These are phyloP conservation scores for Scleroderma bovista DNA, from an alignment of 768 basidiomycete genomes.

Conservation along the genomic window DNA sequence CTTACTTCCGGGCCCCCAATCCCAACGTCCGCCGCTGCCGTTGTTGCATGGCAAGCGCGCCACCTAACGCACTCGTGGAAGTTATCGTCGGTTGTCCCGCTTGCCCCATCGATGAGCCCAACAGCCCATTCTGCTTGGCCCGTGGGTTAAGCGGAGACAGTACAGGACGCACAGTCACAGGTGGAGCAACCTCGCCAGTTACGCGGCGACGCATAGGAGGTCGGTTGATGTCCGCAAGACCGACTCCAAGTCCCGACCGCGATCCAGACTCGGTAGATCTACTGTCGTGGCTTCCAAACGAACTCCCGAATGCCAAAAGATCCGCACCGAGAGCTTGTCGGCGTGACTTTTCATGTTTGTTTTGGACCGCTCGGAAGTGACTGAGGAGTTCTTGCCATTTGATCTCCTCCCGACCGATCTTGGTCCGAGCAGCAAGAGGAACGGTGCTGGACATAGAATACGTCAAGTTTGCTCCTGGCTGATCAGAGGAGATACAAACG, in stretches of 20 bases:
- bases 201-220: conserved; percentile 57
- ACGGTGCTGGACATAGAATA: conserved; percentile 26
- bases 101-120: conserved; percentile 33
- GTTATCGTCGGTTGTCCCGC: conserved; percentile 26
- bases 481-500: conserved; percentile 42
- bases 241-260: conserved; percentile 10
- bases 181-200: conserved; percentile 38
- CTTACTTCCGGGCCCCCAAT: conserved; percentile 29
- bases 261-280: conserved; percentile 18
- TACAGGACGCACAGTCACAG: conserved; percentile 33
- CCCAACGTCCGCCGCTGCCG: conserved; percentile 40
- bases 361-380: conserved; percentile 89
- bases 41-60: conserved; percentile 26
- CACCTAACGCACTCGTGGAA: conserved; percentile 7
- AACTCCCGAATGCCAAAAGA: conserved; percentile 43
- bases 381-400: conserved; percentile 94
- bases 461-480: not conserved
- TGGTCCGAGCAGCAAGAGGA: conserved; percentile 57
- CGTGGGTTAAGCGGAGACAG: conserved; percentile 74
- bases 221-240: conserved; percentile 18
- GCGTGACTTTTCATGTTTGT: conserved; percentile 87
- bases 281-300: conserved; percentile 31
- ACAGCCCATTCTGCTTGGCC: conserved; percentile 45
- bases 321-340: conserved; percentile 72
- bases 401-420: conserved; percentile 81